phyloP scores from a whole-genome alignment of 495 filamentous ascomycete genomes.

The Amorphotheca resinae region DNA sequence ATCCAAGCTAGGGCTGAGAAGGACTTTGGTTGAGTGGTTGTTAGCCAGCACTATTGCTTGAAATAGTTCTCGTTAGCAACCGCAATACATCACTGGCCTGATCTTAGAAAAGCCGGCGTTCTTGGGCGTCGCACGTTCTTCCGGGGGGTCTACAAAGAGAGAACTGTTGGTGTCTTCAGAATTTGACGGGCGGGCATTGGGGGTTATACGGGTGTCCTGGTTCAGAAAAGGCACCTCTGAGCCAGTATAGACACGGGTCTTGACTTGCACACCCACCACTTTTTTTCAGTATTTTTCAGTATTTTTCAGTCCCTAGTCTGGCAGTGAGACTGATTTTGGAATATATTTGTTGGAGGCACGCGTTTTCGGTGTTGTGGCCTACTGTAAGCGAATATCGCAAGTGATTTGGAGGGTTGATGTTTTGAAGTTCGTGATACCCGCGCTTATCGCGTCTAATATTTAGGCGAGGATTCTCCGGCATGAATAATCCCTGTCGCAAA shows the following conservation, averaged over 20 bases:
- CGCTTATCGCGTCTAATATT: constrained; percentile 1
- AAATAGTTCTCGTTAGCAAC: neutral
- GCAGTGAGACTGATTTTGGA: too few species aligned
- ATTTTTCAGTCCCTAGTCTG: too few species aligned
- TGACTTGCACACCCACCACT: neutral
- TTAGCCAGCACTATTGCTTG: neutral
- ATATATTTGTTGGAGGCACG: too few species aligned
- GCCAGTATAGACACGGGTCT: neutral
- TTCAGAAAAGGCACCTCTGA: neutral
- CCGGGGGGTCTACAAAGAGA: neutral
- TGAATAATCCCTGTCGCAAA: neutral
- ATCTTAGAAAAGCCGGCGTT: neutral
- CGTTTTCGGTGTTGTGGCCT: too few species aligned
- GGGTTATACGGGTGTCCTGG: too few species aligned
- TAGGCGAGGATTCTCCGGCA: neutral
- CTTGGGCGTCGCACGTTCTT: neutral
- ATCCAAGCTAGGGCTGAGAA: neutral
- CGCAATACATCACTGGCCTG: neutral
- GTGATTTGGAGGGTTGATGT: too few species aligned
- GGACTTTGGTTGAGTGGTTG: neutral
- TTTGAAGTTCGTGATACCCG: neutral
- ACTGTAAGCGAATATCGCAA: too few species aligned
- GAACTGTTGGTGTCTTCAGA: neutral
- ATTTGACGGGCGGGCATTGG: too few species aligned
- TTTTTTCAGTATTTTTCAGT: neutral